A percentile compares a stretch with the other conserved stretches of the same genome.
These are phyloP conservation scores for Datura wrightii DNA, from an alignment of 257 asterid genomes.

Conservation along the genomic window DNA sequence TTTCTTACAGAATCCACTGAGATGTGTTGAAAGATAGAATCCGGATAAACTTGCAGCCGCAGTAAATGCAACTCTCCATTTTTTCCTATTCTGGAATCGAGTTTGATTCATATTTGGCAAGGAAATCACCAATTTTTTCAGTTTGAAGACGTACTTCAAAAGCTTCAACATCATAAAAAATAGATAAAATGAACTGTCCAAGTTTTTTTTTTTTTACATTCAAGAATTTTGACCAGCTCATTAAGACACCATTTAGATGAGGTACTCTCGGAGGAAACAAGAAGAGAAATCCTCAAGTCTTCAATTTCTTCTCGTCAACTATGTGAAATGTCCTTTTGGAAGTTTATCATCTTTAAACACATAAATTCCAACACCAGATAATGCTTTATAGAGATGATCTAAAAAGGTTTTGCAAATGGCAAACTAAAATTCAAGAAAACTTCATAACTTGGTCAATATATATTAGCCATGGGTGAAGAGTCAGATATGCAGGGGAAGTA, in stretches of 20 bases:
- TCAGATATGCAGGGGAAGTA: no score
- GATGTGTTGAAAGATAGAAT: not conserved
- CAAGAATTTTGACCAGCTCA: not conserved
- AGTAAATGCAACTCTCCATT: constrained; percentile 18
- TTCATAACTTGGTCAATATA: not conserved
- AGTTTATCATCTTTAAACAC: constrained; percentile 13
- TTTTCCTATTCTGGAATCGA: not conserved
- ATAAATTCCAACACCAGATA: not conserved
- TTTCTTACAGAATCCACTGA: no score
- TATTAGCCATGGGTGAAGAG: no score
- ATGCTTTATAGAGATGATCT: not conserved
- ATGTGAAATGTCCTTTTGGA: not conserved
- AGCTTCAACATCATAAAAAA: not conserved
- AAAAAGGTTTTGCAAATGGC: not conserved
- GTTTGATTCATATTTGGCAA: not conserved
- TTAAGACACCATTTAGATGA: constrained; percentile 15
- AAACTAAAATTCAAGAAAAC: constrained; percentile 23
- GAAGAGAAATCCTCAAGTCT: not conserved
- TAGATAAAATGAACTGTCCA: not conserved
- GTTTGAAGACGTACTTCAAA: not conserved
- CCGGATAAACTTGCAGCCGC: not conserved
- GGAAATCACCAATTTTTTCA: not conserved
- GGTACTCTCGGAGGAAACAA: not conserved
- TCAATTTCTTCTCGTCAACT: not conserved
- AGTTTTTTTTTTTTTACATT: not conserved